Evolutionary conservation across 2,329 filamentous ascomycete species (phyloP), one percentile per base, ranked within the genome.

Genomic region (Colletotrichum spinosum): DNA sequence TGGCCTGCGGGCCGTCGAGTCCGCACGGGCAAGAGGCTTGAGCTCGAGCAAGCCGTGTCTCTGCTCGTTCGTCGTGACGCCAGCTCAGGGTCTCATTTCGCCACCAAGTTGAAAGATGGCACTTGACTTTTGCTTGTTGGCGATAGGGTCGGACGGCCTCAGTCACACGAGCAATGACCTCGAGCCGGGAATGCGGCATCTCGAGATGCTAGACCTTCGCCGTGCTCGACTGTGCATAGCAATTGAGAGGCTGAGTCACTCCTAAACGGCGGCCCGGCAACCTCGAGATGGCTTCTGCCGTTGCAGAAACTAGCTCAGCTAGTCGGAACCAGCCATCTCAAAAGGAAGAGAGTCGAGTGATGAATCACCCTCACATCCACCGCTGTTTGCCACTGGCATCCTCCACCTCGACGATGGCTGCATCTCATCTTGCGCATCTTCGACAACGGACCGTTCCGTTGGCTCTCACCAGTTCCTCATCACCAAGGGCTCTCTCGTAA

Each of bases 31-130:
- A 25, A 5, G 25, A 25, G 25, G 25, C 25, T 25, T 25, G 25
- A 25, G 25, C 25, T 25, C 25, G 25, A 25, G 25, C 25, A 25
- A 25, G 5, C 25, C 25, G 25, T 5, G 4, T 41, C 33, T 48
- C 42, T 33, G 41, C 25, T 25, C 25, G 25, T 25, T 25, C 4
- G 25, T 4, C 25, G 25, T 66, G 52, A 52, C 63, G 52, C 37
- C 46, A 54, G n/a, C 15, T 38, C 17, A 15, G 33, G 48, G 58
- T 41, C n/a, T 39, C 37, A 62, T 62, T 39, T 48, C 58, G 58
- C 48, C 52, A 64, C 45, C 8, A 33, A 2, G 11, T 42, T 11
- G 35, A 48, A 17, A 25, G 12, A 13, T 34, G 41, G 38, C 33
- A 12, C 42, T 25, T 25, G 25, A 25, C 25, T 4, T 25, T 25